Conservation (phyloP, 768 basidiomycete species). For the Collybia mongolica region DNA sequence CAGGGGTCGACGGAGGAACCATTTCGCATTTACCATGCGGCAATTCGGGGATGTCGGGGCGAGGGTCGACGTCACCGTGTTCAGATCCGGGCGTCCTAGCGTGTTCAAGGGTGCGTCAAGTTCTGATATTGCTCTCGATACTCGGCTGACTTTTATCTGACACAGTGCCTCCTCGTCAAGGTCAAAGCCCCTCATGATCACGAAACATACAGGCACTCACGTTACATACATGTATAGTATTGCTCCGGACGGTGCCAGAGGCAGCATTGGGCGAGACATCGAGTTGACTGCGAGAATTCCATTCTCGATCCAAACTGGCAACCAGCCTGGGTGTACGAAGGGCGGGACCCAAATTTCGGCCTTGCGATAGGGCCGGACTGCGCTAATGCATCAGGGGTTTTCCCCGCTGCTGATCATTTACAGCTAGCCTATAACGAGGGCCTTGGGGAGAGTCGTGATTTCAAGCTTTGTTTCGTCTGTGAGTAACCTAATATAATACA, state of each 20-base stretch:
- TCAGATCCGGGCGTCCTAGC: conserved; percentile 13
- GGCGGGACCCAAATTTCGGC: background rate
- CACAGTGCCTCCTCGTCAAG: conserved; percentile 12
- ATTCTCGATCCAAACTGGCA: conserved; percentile 24
- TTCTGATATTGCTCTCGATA: background rate
- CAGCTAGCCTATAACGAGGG: conserved; percentile 22
- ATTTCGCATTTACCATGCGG: conserved; percentile 23
- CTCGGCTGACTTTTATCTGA: background rate
- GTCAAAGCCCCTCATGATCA: conserved; percentile 1
- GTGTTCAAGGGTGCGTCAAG: conserved; percentile 26
- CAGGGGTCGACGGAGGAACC: conserved; percentile 19
- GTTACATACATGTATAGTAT: conserved; percentile 20
- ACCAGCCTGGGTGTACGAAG: conserved; percentile 23
- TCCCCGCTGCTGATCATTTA: conserved; percentile 26
- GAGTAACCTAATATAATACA: background rate
- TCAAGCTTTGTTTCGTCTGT: conserved; percentile 28
- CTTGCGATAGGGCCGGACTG: conserved; percentile 7
- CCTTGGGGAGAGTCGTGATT: conserved; percentile 7
- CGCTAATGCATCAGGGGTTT: conserved; percentile 19
- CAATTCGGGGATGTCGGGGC: conserved; percentile 10
- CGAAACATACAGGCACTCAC: background rate
- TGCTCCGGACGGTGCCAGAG: conserved; percentile 30
- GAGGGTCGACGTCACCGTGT: background rate
- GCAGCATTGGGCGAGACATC: conserved; percentile 29
- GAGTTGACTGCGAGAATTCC: conserved; percentile 22